Evolutionary conservation across 73 alveolate genomes (phyloP).

Genomic region (Symbiodinium natans): DNA sequence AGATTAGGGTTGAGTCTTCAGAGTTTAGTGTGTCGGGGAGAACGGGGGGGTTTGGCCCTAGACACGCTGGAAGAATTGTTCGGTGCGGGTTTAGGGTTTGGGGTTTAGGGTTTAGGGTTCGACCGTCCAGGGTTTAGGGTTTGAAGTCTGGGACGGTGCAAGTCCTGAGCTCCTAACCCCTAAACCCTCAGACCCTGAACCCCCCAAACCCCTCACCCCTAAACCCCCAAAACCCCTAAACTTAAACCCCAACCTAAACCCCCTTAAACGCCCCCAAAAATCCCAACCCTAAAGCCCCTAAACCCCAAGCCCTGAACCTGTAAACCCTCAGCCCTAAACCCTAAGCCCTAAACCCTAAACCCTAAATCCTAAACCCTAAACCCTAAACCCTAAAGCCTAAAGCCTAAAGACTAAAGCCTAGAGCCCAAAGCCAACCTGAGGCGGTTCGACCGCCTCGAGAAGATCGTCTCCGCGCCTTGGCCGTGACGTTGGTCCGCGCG

Average conservation of each 20-base stretch:
- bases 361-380: neutral
- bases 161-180: neutral
- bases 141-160: no score
- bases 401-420: no score
- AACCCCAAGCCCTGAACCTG: neutral
- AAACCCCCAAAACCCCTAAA: neutral
- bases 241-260: neutral
- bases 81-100: no score
- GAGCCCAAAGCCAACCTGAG: neutral
- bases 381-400: neutral
- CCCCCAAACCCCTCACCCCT: neutral
- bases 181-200: neutral
- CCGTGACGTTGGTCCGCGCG: neutral
- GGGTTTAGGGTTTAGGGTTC: no score
- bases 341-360: neutral
- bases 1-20: neutral
- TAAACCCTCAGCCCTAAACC: neutral
- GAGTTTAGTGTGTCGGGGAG: neutral
- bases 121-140: no score
- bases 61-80: neutral
- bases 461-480: conserved; percentile 26
- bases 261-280: no score
- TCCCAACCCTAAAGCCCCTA: neutral
- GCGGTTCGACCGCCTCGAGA: conserved; percentile 87
- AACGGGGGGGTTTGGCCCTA: neutral